Evolutionary conservation across 352 stramenopile species (phyloP).

Genomic region (Globisporangium heterothallicum): DNA sequence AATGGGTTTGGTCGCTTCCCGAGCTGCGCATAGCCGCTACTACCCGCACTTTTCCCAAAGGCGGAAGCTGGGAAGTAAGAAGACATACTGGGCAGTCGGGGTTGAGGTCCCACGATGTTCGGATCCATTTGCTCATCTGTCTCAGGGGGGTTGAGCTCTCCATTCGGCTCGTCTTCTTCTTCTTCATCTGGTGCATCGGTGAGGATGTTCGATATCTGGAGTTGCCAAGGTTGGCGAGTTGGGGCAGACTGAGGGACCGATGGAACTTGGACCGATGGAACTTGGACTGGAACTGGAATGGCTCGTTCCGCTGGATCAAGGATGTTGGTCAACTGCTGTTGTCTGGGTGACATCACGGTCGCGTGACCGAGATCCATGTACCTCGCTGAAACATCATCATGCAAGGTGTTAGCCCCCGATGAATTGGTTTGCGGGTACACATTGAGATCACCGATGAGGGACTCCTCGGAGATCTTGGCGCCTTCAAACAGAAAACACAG

Average conservation of each 20-base stretch:
- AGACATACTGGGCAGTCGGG: constrained; percentile 2
- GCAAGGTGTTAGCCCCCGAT: too few relatives aligned
- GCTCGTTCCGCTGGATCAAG: constrained; percentile 5
- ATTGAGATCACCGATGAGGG: constrained; percentile 38
- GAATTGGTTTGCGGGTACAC: constrained; percentile 22
- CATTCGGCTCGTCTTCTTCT: background rate
- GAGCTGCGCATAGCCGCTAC: background rate
- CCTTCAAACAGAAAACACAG: constrained; percentile 34
- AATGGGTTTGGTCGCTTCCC: constrained; percentile 6
- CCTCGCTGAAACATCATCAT: too few relatives aligned
- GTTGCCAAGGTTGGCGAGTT: constrained; percentile 7
- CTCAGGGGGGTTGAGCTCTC: too few relatives aligned
- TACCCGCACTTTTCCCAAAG: background rate
- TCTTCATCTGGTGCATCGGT: background rate
- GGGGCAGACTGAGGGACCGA: background rate
- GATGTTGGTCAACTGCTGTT: constrained; percentile 8
- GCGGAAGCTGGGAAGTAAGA: constrained; percentile 4
- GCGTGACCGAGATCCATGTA: background rate
- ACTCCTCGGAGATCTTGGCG: constrained; percentile 45
- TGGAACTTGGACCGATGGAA: background rate
- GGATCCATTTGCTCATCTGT: too few relatives aligned
- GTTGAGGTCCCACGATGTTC: background rate
- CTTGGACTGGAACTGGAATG: background rate
- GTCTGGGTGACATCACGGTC: background rate
- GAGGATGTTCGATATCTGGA: constrained; percentile 11